Evolutionary conservation across 371 early-diverging fungal genomes (phyloP).

Genomic region (Syncephalis plumigaleata): DNA sequence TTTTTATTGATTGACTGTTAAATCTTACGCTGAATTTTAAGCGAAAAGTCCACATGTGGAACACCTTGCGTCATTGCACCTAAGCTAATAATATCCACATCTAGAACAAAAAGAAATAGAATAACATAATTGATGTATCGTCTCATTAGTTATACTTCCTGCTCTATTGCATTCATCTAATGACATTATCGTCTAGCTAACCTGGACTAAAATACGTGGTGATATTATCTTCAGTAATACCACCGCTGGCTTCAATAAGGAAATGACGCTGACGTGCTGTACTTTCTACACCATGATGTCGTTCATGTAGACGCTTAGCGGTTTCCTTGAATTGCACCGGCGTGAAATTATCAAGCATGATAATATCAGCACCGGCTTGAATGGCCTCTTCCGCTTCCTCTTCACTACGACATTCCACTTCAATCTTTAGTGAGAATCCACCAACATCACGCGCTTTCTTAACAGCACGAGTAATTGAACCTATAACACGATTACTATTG

Average conservation of each 20-base stretch:
- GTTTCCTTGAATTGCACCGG: conserved; percentile 39
- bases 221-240: conserved; percentile 79
- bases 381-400: conserved; percentile 94
- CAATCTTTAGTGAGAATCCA: conserved; percentile 90
- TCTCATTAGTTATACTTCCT: no score
- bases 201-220: conserved; percentile 63
- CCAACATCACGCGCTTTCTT: conserved; percentile 57
- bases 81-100: conserved; percentile 85
- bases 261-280: conserved; percentile 41
- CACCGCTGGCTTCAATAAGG: conserved; percentile 89
- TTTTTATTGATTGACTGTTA: not conserved
- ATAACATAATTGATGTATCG: not conserved
- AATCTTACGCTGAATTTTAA: conserved; percentile 42
- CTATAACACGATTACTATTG: conserved; percentile 15
- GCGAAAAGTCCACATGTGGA: conserved; percentile 88
- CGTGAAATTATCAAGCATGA: conserved; percentile 81
- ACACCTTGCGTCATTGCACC: conserved; percentile 88
- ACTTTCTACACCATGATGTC: conserved; percentile 5
- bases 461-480: conserved; percentile 84
- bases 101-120: conserved; percentile 16
- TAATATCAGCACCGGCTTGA: conserved; percentile 87
- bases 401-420: conserved; percentile 87
- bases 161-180: not conserved
- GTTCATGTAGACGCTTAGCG: conserved; percentile 52
- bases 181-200: conserved; percentile 15